These are phyloP conservation scores for Murraya paniculata DNA, from an alignment of 345 rosid species.

Conservation along the genomic window DNA sequence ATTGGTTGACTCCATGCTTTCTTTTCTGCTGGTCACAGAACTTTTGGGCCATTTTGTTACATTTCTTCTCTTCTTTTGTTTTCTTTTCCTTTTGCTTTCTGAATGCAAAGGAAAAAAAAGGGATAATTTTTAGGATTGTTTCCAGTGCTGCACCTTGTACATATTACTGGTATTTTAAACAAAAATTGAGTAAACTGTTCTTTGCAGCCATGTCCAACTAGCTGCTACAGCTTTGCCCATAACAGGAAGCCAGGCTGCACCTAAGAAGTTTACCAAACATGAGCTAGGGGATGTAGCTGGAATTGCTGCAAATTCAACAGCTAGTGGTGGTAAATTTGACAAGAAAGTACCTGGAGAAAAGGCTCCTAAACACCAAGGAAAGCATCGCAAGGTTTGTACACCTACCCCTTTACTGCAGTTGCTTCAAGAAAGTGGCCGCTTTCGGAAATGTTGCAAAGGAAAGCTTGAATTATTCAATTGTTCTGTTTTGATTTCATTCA, in stretches of 20 bases:
- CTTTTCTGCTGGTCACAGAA: no score
- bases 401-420: not conserved
- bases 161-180: not conserved
- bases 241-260: slow-evolving; percentile 66
- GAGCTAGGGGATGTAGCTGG: slow-evolving; percentile 83
- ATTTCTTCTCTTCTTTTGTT: not conserved
- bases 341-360: slow-evolving; percentile 84
- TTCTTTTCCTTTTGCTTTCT: not conserved
- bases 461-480: not conserved
- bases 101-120: not conserved
- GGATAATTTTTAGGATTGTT: not conserved
- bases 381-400: slow-evolving; percentile 73
- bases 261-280: slow-evolving; percentile 63
- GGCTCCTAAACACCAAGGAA: slow-evolving; percentile 70
- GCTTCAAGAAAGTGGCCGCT: not conserved
- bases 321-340: slow-evolving; percentile 97
- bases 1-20: not conserved
- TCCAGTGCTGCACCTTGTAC: not conserved
- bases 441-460: not conserved
- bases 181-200: slow-evolving; percentile 2
- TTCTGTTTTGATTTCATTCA: slow-evolving; percentile 25
- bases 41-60: not conserved
- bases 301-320: slow-evolving; percentile 82
- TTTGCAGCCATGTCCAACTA: slow-evolving; percentile 79
- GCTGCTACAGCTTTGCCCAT: slow-evolving; percentile 88